phyloP scores from a whole-genome alignment of 2,329 filamentous ascomycete species.

The Fusarium sp. region DNA sequence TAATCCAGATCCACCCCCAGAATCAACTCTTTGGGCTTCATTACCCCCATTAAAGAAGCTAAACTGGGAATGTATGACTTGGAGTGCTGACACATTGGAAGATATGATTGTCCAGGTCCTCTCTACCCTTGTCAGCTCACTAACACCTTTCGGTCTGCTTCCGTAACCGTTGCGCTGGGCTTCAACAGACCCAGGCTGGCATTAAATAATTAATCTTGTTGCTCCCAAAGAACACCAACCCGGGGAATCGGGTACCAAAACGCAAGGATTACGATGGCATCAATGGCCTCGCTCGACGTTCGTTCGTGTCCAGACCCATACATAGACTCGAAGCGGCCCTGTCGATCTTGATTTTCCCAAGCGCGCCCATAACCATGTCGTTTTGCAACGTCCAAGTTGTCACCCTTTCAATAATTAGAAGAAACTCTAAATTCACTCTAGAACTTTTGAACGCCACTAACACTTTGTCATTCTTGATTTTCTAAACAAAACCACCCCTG shows the following conservation, averaged over 20 bases:
- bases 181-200: not conserved
- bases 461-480: conserved; percentile 1
- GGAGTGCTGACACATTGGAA: conserved; percentile 33
- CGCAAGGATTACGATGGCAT: conserved; percentile 16
- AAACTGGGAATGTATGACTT: conserved; percentile 23
- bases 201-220: conserved; percentile 7
- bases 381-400: not conserved
- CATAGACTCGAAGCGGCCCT: conserved; percentile 13
- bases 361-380: not conserved
- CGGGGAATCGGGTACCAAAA: not conserved
- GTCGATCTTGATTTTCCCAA: conserved; percentile 25
- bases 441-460: conserved; percentile 1
- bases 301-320: not conserved
- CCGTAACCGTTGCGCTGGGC: conserved; percentile 1
- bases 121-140: not conserved
- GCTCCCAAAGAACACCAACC: not conserved
- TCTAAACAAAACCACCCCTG: not conserved
- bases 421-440: conserved; percentile 18
- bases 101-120: conserved; percentile 6
- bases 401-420: not conserved
- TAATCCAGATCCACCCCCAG: conserved; percentile 10
- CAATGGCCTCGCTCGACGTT: not conserved
- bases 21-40: conserved; percentile 4
- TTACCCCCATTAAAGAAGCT: conserved; percentile 1
- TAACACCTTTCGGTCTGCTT: conserved; percentile 19